Evolutionary conservation across 202 grass and related monocot species (phyloP).

Genomic region (Schoenoplectus triqueter): DNA sequence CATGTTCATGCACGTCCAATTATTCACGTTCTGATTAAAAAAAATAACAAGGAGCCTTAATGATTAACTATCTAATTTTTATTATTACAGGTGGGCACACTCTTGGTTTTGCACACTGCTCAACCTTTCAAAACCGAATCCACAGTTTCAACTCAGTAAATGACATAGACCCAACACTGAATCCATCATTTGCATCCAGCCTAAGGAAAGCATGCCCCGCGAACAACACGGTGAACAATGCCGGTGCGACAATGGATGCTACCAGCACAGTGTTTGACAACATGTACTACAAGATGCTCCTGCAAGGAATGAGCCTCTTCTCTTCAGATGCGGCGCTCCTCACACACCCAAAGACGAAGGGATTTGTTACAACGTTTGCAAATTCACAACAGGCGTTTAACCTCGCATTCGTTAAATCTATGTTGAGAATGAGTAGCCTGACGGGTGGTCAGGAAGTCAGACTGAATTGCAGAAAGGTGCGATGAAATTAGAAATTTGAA

Average conservation of each 20-base stretch:
- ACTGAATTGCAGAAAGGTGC: constrained; percentile 58
- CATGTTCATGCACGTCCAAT: constrained; percentile 30
- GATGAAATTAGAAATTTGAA: constrained; percentile 15
- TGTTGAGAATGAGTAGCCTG: constrained; percentile 62
- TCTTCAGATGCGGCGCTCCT: constrained; percentile 68
- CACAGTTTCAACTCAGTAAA: constrained; percentile 22
- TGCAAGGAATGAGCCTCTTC: constrained; percentile 53
- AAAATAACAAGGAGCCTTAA: not conserved
- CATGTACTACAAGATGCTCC: constrained; percentile 71
- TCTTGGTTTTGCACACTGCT: constrained; percentile 86
- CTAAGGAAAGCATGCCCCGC: constrained; percentile 65
- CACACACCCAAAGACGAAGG: constrained; percentile 59
- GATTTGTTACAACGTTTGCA: constrained; percentile 50
- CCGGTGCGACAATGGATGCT: constrained; percentile 59
- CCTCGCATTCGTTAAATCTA: constrained; percentile 61
- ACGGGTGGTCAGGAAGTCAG: constrained; percentile 64
- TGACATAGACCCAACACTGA: constrained; percentile 56
- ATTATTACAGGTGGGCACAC: constrained; percentile 68
- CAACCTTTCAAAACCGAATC: constrained; percentile 85
- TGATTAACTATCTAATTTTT: not conserved
- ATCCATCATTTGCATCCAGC: constrained; percentile 64
- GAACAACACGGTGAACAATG: constrained; percentile 58
- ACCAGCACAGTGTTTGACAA: constrained; percentile 64
- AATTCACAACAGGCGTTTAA: constrained; percentile 58
- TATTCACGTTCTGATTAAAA: constrained; percentile 11